These are phyloP conservation scores for Mortierella sp. DNA, from an alignment of 371 early-diverging fungal species.

Conservation along the genomic window DNA sequence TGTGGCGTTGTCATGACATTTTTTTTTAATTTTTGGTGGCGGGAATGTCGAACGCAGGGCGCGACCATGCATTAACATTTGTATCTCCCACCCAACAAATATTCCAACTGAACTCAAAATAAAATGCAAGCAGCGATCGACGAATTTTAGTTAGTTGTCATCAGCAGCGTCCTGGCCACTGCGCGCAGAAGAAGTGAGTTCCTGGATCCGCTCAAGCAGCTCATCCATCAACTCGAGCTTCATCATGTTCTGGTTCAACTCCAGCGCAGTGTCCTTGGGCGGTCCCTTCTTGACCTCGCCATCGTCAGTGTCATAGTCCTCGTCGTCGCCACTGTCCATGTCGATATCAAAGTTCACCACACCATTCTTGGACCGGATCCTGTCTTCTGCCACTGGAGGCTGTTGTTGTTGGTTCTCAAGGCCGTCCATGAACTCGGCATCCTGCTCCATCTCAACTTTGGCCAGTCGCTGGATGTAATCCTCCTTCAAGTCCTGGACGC, in stretches of 20 bases:
- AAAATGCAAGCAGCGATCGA: not conserved
- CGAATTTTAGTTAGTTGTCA: not conserved
- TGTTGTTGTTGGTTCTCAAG: too few species aligned
- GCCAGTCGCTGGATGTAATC: conserved; percentile 38
- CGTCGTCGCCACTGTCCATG: conserved; percentile 32
- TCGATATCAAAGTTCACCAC: conserved; percentile 54
- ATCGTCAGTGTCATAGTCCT: conserved; percentile 19
- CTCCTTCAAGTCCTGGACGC: conserved; percentile 40
- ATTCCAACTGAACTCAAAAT: not conserved
- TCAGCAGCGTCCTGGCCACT: not conserved
- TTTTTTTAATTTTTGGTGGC: not conserved
- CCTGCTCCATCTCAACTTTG: conserved; percentile 20
- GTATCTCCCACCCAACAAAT: too few species aligned
- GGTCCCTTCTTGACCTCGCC: not conserved
- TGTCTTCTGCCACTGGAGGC: conserved; percentile 13
- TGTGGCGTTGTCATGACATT: too few species aligned
- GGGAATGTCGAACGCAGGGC: not conserved
- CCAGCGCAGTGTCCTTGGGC: conserved; percentile 27
- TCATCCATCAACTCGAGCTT: conserved; percentile 45
- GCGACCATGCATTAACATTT: too few species aligned
- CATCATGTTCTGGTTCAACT: conserved; percentile 49
- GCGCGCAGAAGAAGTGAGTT: conserved; percentile 11
- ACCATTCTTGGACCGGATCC: conserved; percentile 39
- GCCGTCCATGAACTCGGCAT: conserved; percentile 13
- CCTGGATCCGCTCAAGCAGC: conserved; percentile 39